phyloP scores from a whole-genome alignment of 306 rosid genomes.

The Lupinus albus region DNA sequence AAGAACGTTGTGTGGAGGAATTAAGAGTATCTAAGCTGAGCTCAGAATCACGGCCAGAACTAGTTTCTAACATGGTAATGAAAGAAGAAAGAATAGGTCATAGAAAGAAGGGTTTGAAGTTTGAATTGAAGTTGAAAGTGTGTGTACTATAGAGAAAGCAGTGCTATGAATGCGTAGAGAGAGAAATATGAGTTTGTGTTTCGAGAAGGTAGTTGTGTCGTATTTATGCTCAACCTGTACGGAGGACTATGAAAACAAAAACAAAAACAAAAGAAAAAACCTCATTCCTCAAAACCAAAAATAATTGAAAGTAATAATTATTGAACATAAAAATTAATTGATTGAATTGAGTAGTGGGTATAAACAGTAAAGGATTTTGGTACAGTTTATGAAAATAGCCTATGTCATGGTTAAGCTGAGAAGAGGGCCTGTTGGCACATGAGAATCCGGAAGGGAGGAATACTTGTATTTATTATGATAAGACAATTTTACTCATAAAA shows the following conservation, averaged over 20 bases:
- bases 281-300: too few species aligned
- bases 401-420: too few species aligned
- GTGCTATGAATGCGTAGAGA: constrained; percentile 39
- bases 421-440: constrained; percentile 31
- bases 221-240: constrained; percentile 56
- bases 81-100: constrained; percentile 13
- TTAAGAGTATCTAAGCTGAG: constrained; percentile 54
- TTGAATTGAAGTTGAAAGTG: too few species aligned
- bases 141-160: not conserved
- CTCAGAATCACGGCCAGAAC: constrained; percentile 63
- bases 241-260: too few species aligned
- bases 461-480: too few species aligned
- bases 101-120: not conserved
- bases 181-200: not conserved
- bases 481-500: too few species aligned
- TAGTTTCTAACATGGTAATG: constrained; percentile 59
- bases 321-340: too few species aligned
- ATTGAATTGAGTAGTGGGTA: too few species aligned
- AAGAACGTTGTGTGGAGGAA: constrained; percentile 61
- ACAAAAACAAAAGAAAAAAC: too few species aligned
- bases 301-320: too few species aligned
- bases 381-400: too few species aligned
- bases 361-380: too few species aligned
- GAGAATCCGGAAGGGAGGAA: constrained; percentile 2
- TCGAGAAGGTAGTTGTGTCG: constrained; percentile 50